Conservation (phyloP, 371 early-diverging fungal genomes). For the Rhizopus delemar region DNA sequence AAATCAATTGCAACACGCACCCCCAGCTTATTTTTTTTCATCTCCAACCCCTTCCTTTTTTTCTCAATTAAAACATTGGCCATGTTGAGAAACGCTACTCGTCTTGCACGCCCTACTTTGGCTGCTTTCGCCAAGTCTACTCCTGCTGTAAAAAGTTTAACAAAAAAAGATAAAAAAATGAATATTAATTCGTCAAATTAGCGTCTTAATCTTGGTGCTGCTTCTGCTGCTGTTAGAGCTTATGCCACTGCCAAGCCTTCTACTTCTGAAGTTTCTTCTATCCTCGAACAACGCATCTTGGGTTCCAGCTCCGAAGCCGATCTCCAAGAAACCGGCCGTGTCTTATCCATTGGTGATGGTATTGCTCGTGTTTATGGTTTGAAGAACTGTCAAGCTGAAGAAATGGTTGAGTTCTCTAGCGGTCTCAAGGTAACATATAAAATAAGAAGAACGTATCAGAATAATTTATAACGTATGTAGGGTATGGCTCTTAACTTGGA, state of each 20-base stretch:
- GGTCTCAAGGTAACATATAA: constrained; percentile 76
- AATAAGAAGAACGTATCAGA: background rate
- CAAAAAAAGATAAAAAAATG: background rate
- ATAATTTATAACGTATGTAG: constrained; percentile 25
- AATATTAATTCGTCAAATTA: no score
- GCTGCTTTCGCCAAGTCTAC: constrained; percentile 43
- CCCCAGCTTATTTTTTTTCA: constrained; percentile 26
- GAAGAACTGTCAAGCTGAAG: constrained; percentile 96
- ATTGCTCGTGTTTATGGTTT: constrained; percentile 97
- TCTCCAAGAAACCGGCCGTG: constrained; percentile 95
- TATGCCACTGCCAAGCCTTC: constrained; percentile 64
- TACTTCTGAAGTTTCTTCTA: constrained; percentile 85
- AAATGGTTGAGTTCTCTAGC: constrained; percentile 98
- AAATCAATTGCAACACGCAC: constrained; percentile 1
- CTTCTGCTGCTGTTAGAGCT: constrained; percentile 52
- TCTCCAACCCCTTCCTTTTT: constrained; percentile 12
- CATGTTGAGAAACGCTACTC: constrained; percentile 57
- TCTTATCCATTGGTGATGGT: constrained; percentile 98
- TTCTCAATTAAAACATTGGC: background rate
- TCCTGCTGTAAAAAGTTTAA: constrained; percentile 33
- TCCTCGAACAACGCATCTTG: constrained; percentile 91
- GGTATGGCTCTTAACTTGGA: constrained; percentile 98
- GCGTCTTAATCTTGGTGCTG: constrained; percentile 62
- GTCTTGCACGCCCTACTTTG: constrained; percentile 49
- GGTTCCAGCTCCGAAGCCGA: constrained; percentile 79